These are phyloP conservation scores for Hypoxylon perforatum DNA, from an alignment of 495 filamentous ascomycete genomes.

Conservation along the genomic window DNA sequence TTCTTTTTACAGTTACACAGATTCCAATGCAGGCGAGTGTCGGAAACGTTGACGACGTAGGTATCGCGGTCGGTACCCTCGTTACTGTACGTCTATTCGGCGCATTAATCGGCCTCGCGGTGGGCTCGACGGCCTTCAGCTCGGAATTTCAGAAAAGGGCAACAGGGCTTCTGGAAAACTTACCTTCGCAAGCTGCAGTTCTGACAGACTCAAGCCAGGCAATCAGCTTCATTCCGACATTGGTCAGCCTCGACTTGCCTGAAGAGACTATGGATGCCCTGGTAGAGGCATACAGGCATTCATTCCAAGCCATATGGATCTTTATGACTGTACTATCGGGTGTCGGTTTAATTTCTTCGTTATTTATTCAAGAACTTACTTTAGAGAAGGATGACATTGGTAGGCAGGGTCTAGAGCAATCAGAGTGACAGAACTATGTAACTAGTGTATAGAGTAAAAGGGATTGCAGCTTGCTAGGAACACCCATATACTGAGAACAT, in stretches of 20 bases:
- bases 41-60: constrained; percentile 43
- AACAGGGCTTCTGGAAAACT: too few relatives aligned
- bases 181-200: not conserved
- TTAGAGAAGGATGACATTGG: not conserved
- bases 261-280: not conserved
- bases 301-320: not conserved
- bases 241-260: not conserved
- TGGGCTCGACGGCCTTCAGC: constrained; percentile 39
- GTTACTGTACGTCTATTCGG: constrained; percentile 52
- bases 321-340: not conserved
- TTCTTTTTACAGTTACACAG: constrained; percentile 12
- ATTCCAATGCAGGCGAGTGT: constrained; percentile 48
- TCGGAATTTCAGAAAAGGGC: constrained; percentile 29
- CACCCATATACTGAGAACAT: too few relatives aligned
- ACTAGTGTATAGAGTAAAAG: too few relatives aligned
- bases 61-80: constrained; percentile 45
- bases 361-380: not conserved
- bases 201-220: constrained; percentile 7
- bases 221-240: constrained; percentile 15
- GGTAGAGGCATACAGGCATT: not conserved
- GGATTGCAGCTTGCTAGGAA: too few relatives aligned
- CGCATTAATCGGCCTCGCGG: constrained; percentile 48
- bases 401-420: not conserved
- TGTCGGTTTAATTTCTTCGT: not conserved
- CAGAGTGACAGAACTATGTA: too few relatives aligned